Base-by-base conservation (phyloP, 768 basidiomycete genomes). In the Amanita muscaria region DNA sequence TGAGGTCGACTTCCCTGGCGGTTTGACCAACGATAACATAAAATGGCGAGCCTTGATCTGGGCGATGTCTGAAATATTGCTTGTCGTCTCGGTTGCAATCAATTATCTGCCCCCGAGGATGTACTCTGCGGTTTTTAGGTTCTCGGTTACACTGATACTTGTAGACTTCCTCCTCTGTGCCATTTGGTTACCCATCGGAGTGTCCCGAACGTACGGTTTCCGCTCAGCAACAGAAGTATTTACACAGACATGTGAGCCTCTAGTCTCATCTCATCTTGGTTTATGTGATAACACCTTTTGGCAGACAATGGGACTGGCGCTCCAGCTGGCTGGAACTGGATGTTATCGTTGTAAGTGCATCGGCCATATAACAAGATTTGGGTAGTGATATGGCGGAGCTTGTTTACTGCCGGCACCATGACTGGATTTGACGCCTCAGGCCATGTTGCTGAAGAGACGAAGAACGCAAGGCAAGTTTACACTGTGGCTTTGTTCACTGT, bases 111-210 rank as follows among this genome's bases (percentile, higher is more conserved):
- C 88, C 4, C 86, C 87, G 46, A 72, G 67, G 59, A 55, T 67
- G 46, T 94, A 89, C 60, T 84, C 88, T 1, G 58, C 61, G 11
- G 66, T 92, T 34, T 94, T 96, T 75, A 80, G 77, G 51, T 71
- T 87, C 51, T 80, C 87, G 0, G 65, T 89, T 33, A 70, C 57
- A 11, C 57, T 93, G 37, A 83, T 91, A 60, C 78, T 88, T 70
- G 63, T 91, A 40, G 91, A 94, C 66, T 91, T 92, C 62, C 68
- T 90, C 58, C 74, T 93, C 15, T 89, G 86, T 59, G 59, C 88
- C 40, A 87, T 91, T 52, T 94, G 91, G 91, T 74, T 96, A 30
- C 92, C 92, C 0, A 88, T 96, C 41, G 89, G 88, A 0, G 92
- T 90, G 3, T 82, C 81, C 4, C 81, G 72, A 53, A 90, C 90